A percentile compares a stretch with the other conserved stretches of the same genome.
Evolutionary conservation across 345 rosid genomes (phyloP).

Genomic region (Sapria himalayana): DNA sequence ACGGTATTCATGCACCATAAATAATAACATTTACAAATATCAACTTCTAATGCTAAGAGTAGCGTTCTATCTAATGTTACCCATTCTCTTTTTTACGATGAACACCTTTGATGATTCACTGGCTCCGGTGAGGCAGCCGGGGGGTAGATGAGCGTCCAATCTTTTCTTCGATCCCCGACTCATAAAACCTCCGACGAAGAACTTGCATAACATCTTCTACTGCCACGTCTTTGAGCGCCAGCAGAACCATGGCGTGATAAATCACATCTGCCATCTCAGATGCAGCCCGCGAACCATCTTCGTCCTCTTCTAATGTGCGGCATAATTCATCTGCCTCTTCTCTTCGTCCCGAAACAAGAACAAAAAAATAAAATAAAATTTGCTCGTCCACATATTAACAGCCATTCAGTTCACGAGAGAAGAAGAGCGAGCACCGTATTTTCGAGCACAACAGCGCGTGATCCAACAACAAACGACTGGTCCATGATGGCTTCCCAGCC

Average conservation of each 20-base stretch:
- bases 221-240: slow-evolving; percentile 29
- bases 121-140: no score
- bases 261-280: slow-evolving; percentile 75
- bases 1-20: no score
- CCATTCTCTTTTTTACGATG: no score
- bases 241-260: slow-evolving; percentile 59
- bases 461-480: slow-evolving; percentile 29
- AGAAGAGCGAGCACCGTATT: slow-evolving; percentile 28
- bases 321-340: slow-evolving; percentile 84
- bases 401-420: not conserved
- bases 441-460: slow-evolving; percentile 41
- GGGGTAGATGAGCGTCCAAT: slow-evolving; percentile 17
- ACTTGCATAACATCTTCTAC: slow-evolving; percentile 41
- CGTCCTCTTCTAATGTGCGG: slow-evolving; percentile 49
- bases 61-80: no score
- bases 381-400: not conserved
- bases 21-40: no score
- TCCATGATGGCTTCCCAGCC: slow-evolving; percentile 70
- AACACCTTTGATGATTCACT: no score
- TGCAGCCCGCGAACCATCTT: slow-evolving; percentile 31
- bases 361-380: not conserved
- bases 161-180: slow-evolving; percentile 66
- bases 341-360: slow-evolving; percentile 21
- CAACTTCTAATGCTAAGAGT: no score
- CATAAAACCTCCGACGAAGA: slow-evolving; percentile 37